Percentiles rank a stretch among this genome's conserved stretches.
These are phyloP conservation scores for Lactifluus hygrophoroides DNA, from an alignment of 768 basidiomycete genomes.

Conservation along the genomic window DNA sequence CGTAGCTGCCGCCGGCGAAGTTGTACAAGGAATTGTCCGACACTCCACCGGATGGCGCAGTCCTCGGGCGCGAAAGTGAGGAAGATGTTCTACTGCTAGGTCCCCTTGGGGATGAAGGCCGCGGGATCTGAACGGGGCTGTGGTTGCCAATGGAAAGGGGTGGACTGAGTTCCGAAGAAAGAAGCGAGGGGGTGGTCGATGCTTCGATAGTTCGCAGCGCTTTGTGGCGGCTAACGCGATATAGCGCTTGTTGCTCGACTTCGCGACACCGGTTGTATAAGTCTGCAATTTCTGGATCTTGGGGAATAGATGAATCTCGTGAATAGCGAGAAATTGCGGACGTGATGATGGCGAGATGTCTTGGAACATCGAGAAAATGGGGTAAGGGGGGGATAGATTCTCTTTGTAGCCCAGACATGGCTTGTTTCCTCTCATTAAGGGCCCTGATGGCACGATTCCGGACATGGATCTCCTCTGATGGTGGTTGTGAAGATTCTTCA, in stretches of 20 bases:
- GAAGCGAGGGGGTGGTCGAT: not conserved
- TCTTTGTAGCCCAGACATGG: constrained; percentile 48
- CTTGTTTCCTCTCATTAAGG: constrained; percentile 47
- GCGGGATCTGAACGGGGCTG: not conserved
- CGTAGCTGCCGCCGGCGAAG: constrained; percentile 17
- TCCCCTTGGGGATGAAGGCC: not conserved
- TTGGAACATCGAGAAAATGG: constrained; percentile 67
- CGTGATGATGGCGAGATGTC: constrained; percentile 66
- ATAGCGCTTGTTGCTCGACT: constrained; percentile 61
- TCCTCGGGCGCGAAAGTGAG: constrained; percentile 12
- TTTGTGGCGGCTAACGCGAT: constrained; percentile 46
- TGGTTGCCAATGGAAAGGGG: not conserved
- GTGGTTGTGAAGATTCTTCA: constrained; percentile 22
- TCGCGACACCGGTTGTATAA: constrained; percentile 56
- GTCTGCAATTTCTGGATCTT: constrained; percentile 40
- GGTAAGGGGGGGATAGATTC: constrained; percentile 70
- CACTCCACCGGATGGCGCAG: constrained; percentile 11
- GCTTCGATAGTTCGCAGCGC: not conserved
- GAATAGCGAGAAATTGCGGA: constrained; percentile 63
- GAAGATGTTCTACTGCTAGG: constrained; percentile 13
- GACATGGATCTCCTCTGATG: constrained; percentile 25
- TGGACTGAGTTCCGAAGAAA: not conserved
- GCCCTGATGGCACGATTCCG: constrained; percentile 41
- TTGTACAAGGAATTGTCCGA: constrained; percentile 21
- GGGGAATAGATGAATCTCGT: constrained; percentile 24